Evolutionary conservation across 495 filamentous ascomycete genomes (phyloP), one percentile per base, ranked within the genome.

Genomic region (Tricharina praecox): DNA sequence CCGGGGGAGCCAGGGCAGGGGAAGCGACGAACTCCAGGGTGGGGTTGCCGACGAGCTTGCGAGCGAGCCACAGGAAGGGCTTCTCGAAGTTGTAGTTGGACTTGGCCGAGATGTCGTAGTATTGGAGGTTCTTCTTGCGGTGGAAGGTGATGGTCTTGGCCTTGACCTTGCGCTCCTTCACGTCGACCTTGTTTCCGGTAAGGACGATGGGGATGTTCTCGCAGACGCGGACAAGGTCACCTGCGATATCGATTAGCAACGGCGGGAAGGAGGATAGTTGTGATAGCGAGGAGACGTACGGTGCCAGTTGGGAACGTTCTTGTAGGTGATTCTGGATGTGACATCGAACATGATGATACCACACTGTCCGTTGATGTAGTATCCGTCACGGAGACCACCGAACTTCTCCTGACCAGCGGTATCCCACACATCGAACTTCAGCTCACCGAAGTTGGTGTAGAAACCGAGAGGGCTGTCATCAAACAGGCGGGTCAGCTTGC

Each of bases 21-120:
- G 82, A 85, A 50, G 92, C 92, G 53, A 95, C 90, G 65, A 99
- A 96, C 68, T 99, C 92, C 65, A 99, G 70, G 54, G 69, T 66
- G 53, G 82, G 74, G 73, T 99, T 95, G 64, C 90, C 92, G 51
- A 94, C 92, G 39, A 96, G 76, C 78, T 99, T 96, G 62, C 92
- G 78, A 45, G 90, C 92, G 58, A 99, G 81, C 92, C 92, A 99
- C 52, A 99, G 78, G 82, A 99, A 99, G 51, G 92, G 92, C 78
- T 99, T 99, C 81, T 99, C 92, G 71, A 99, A 99, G 80, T 99
- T 99, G 74, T 99, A 99, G 72, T 99, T 99, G 58, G 86, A 94
- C 76, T 99, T 99, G 66, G 92, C 92, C 39, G 85, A 93, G 65
- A 99, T 99, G 54, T 99, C 92, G 75, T 99, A 99, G 78, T 99